Base-by-base conservation (phyloP, 805 yeast genomes). In the Cyberlindnera mrakii region DNA sequence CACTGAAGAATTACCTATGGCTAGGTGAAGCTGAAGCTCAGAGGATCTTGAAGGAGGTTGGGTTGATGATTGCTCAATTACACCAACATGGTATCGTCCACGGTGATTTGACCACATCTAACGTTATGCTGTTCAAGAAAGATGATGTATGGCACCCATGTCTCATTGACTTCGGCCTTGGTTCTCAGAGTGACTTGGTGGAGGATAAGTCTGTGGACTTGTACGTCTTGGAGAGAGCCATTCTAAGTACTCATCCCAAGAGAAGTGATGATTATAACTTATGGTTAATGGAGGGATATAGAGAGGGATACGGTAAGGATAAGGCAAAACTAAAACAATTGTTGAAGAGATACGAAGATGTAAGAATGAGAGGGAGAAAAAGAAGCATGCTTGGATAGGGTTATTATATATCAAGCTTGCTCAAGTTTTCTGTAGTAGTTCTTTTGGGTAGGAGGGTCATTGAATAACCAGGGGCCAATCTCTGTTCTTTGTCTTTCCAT, bases 131-230 rank as follows among this genome's bases (percentile, higher is more conserved):
- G 14, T 36, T 27, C 20, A 45, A 40, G 41, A 4, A 35, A 6
- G 39, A 32, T 2, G 45, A 33, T 3, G 33, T 33, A 4, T 64
- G 64, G 62, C 56, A 47, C 23, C 88, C 95, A 0, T 75, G 69
- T 30, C 63, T 93, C 50, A 93, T 93, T 42, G 99, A 93, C 59
- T 93, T 93, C 65, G 99, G 99, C 0, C 70, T 93, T 16, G 85
- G 95, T 2, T 78, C 89, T 11, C 80, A 80, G 44, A 79, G 95
- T 0, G 72, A 74, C 1, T 60, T 88, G 48, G 75, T 85, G 0
- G 99, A 93, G 55, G 98, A 91, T 57, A 89, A 87, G 62, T 98
- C 98, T 3, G 99, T 93, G n/a, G 99, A 93, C 62, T 63, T 93
- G 46, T 93, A 93, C 55, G 98, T 93, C 10, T 65, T 93, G 47